Evolutionary conservation across 306 rosid species (phyloP).

Genomic region (Casuarina equisetifolia): DNA sequence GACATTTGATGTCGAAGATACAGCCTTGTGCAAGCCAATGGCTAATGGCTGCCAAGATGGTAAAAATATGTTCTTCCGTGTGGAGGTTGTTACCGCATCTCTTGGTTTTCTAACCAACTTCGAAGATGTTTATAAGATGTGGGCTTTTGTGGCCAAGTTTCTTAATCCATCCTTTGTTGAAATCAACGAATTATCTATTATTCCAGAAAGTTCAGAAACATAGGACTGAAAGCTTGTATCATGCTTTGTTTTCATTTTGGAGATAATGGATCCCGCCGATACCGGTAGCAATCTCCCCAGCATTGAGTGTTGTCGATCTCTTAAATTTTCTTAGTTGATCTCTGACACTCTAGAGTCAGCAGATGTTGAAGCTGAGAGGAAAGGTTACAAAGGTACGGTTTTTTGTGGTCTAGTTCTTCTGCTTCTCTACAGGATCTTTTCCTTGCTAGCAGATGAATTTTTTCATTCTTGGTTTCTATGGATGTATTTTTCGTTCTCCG

Average conservation of each 20-base stretch:
- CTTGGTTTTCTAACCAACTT: constrained; percentile 84
- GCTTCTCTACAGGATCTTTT: not conserved
- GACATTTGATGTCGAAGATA: constrained; percentile 53
- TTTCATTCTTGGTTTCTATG: not conserved
- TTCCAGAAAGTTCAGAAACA: constrained; percentile 68
- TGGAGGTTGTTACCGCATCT: constrained; percentile 92
- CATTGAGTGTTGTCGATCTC: not conserved
- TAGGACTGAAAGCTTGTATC: constrained; percentile 21
- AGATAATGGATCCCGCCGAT: not conserved
- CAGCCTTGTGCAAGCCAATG: constrained; percentile 79
- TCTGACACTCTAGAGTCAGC: not conserved
- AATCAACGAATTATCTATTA: constrained; percentile 69
- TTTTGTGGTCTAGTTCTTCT: not conserved
- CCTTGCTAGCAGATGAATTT: not conserved
- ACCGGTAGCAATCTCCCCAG: not conserved
- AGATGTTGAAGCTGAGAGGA: not conserved
- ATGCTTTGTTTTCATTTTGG: not conserved
- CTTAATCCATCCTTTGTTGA: constrained; percentile 66
- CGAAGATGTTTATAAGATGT: constrained; percentile 86
- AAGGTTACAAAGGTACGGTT: not conserved
- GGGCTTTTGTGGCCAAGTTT: constrained; percentile 93
- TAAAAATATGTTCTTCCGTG: constrained; percentile 62
- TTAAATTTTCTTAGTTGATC: not conserved
- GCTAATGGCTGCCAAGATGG: constrained; percentile 62
- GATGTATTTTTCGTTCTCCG: not conserved